Percentiles rank a stretch among this genome's conserved stretches.
phyloP scores from a whole-genome alignment of 805 yeast genomes.

The Ogataea glucozyma region DNA sequence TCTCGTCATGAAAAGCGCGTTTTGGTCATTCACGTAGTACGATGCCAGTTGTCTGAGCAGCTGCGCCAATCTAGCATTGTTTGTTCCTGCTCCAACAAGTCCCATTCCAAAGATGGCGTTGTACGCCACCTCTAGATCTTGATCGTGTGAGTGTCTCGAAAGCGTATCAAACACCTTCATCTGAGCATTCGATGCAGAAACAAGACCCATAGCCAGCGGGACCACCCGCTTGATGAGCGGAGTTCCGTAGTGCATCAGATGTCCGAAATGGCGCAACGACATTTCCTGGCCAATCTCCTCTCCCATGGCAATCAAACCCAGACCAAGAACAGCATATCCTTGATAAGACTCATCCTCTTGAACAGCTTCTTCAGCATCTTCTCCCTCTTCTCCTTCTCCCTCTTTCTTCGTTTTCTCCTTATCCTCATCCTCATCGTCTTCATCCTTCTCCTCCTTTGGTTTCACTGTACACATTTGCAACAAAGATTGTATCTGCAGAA shows the following conservation, averaged over 20 bases:
- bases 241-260: slow-evolving; percentile 96
- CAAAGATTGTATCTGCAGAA: slow-evolving; percentile 86
- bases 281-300: slow-evolving; percentile 97
- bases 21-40: slow-evolving; percentile 87
- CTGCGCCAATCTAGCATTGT: slow-evolving; percentile 97
- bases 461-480: slow-evolving; percentile 85
- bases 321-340: slow-evolving; percentile 91
- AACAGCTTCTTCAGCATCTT: slow-evolving; percentile 31
- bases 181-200: slow-evolving; percentile 91
- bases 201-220: slow-evolving; percentile 96
- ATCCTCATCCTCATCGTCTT: slow-evolving; percentile 57
- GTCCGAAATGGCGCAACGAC: slow-evolving; percentile 96
- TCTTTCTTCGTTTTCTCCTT: slow-evolving; percentile 11
- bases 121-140: slow-evolving; percentile 89
- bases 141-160: slow-evolving; percentile 94
- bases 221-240: slow-evolving; percentile 89
- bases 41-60: slow-evolving; percentile 91
- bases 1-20: slow-evolving; percentile 88
- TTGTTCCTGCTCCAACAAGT: slow-evolving; percentile 96
- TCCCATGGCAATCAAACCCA: slow-evolving; percentile 94
- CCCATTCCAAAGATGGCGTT: slow-evolving; percentile 98
- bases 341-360: slow-evolving; percentile 62
- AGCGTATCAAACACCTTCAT: slow-evolving; percentile 96
- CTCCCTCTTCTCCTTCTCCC: slow-evolving; percentile 30
- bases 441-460: slow-evolving; percentile 55